Conservation (phyloP, 768 basidiomycete species). For the Agaricus sinodeliciosus region DNA sequence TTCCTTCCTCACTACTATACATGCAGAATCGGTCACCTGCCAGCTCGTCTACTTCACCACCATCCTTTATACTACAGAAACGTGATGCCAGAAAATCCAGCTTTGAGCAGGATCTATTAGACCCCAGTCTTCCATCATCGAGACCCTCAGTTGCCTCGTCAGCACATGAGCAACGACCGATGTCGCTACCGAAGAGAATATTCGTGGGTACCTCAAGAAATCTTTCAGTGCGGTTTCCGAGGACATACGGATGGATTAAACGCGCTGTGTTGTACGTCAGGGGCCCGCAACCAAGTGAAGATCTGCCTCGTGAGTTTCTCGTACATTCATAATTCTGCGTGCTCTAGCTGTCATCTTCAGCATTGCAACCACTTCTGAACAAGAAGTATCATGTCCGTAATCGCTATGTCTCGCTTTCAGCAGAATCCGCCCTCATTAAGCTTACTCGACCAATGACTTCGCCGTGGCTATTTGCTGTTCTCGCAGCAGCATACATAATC, state of each 20-base stretch:
- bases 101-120: not conserved
- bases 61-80: conserved; percentile 3
- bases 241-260: conserved; percentile 14
- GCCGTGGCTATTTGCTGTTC: conserved; percentile 47
- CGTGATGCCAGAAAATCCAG: conserved; percentile 1
- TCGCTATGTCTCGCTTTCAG: conserved; percentile 29
- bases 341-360: conserved; percentile 25
- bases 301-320: conserved; percentile 37
- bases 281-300: conserved; percentile 55
- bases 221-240: conserved; percentile 17
- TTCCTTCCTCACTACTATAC: not conserved
- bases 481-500: conserved; percentile 60
- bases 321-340: not conserved
- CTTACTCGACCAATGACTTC: conserved; percentile 45
- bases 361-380: conserved; percentile 48
- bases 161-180: conserved; percentile 4
- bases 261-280: conserved; percentile 30
- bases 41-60: conserved; percentile 4
- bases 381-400: conserved; percentile 34
- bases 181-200: conserved; percentile 12
- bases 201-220: conserved; percentile 13
- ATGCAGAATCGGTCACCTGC: conserved; percentile 4
- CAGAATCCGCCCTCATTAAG: conserved; percentile 51
- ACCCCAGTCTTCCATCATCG: conserved; percentile 12
- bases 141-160: conserved; percentile 13